Conservation (phyloP, 768 basidiomycete species). For the Rickenella mellea region DNA sequence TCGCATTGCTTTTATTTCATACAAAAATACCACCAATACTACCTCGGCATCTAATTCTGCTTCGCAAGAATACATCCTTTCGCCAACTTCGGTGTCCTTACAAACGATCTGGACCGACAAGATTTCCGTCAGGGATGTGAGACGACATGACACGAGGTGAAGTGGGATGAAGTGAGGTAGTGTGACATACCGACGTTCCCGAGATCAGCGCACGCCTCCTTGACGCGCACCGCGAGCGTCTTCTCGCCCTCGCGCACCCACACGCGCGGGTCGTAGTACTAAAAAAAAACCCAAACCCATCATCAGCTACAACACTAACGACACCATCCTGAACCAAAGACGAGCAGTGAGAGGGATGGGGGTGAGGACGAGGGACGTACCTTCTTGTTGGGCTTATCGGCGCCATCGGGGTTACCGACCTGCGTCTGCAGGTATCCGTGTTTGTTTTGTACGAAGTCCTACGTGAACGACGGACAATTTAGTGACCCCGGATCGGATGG, state of each 20-base stretch:
- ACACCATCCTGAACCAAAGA: no score
- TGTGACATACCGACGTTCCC: slow-evolving; percentile 48
- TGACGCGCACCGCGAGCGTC: slow-evolving; percentile 79
- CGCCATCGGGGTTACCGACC: slow-evolving; percentile 94
- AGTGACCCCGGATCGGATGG: background rate
- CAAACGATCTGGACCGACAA: background rate
- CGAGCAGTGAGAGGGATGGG: no score
- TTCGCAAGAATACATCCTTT: no score
- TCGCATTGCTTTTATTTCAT: no score
- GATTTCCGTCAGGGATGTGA: background rate
- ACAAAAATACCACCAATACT: no score
- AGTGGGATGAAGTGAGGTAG: background rate
- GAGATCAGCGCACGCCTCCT: slow-evolving; percentile 88
- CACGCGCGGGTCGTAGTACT: slow-evolving; percentile 93
- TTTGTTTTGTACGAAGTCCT: slow-evolving; percentile 84
- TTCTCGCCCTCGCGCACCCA: slow-evolving; percentile 99
- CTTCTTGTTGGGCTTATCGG: slow-evolving; percentile 99
- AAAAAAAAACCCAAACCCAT: slow-evolving; percentile 3
- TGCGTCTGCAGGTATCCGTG: slow-evolving; percentile 82
- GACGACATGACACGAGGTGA: background rate
- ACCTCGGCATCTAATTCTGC: no score
- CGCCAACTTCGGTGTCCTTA: no score
- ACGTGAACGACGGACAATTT: background rate
- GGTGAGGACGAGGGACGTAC: slow-evolving; percentile 27
- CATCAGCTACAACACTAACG: slow-evolving; percentile 3